These are phyloP conservation scores for Niebla homalea DNA, from an alignment of 495 filamentous ascomycete genomes.

Conservation along the genomic window DNA sequence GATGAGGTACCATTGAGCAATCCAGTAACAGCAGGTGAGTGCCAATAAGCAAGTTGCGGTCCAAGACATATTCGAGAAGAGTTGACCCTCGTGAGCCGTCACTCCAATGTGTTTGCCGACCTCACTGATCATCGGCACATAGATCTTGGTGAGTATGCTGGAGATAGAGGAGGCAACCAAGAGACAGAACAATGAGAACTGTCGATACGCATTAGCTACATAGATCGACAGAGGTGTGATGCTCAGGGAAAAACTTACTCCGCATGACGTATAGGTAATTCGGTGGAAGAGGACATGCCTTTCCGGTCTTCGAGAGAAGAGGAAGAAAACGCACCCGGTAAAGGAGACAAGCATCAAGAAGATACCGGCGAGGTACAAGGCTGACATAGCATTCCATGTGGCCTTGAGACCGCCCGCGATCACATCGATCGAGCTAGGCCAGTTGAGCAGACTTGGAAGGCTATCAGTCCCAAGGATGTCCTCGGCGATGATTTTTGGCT, in stretches of 20 bases:
- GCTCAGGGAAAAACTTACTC: constrained; percentile 11
- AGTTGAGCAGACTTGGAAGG: too few relatives aligned
- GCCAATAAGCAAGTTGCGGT: constrained; percentile 38
- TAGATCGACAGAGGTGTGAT: constrained; percentile 29
- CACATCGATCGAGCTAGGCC: too few relatives aligned
- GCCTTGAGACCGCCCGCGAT: too few relatives aligned
- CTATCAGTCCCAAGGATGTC: too few relatives aligned
- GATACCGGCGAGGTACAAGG: too few relatives aligned
- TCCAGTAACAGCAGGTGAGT: constrained; percentile 27
- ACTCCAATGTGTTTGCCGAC: constrained; percentile 42
- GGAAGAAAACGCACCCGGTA: too few relatives aligned
- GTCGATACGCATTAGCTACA: constrained; percentile 27
- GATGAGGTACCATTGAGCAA: constrained; percentile 5
- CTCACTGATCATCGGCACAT: constrained; percentile 42
- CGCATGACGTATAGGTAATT: too few relatives aligned
- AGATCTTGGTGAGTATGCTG: constrained; percentile 44
- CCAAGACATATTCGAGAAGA: constrained; percentile 52
- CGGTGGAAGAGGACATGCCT: too few relatives aligned
- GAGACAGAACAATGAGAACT: constrained; percentile 35
- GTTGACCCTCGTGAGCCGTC: constrained; percentile 37
- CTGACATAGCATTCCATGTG: too few relatives aligned
- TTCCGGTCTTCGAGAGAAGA: too few relatives aligned
- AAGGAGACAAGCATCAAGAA: too few relatives aligned
- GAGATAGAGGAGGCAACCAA: constrained; percentile 52
- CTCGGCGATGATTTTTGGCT: too few relatives aligned